Base-by-base conservation (phyloP, 371 early-diverging fungal species). In the Chytridium lagenaria region DNA sequence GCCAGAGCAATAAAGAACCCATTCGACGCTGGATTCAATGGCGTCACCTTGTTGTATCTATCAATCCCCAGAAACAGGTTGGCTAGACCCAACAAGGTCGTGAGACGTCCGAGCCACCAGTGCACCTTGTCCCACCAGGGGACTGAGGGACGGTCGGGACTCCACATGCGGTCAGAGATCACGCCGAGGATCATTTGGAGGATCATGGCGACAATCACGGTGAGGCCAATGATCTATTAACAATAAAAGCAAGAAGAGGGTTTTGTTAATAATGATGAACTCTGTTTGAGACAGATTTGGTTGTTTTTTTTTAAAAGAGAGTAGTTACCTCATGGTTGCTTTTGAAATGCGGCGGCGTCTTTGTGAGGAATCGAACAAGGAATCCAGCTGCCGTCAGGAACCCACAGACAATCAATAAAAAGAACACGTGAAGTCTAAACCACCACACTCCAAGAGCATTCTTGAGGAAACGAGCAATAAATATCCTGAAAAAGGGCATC, bases 391-490 rank as follows among this genome's bases (percentile, higher is more conserved):
- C 10, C 1, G 79, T 76, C 36, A 75, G 39, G 0, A 36, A 44
- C 2, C 40, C 37, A 19, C 67, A 40, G 23, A 68, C 69, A 31
- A 59, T 40, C 36, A 74, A 7, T 65, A 81, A 50, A 37, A 79
- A 51, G 23, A 37, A 50, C 5, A 75, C 57, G 68, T 83, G 83
- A 49, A 83, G 65, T 2, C 75, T 65, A 70, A 68, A 83, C 83
- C 83, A 83, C 74, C 78, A 78, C 28, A 73, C 72, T 1, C 81
- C 83, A 31, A 80, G 67, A 34, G 31, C 40, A 26, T 70, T 68
- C 50, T 83, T 83, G 28, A 79, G 31, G 69, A 70, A 78, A 3
- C 80, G 59, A 1, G 84, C 84, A 30, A 77, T 52, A 49, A 77
- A 73, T 52, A 83, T 81, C 1, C 77, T 39, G 1, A 59, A 70